Conservation (phyloP, 192 early-diverging fungal species). For the Coemansia sp. region DNA sequence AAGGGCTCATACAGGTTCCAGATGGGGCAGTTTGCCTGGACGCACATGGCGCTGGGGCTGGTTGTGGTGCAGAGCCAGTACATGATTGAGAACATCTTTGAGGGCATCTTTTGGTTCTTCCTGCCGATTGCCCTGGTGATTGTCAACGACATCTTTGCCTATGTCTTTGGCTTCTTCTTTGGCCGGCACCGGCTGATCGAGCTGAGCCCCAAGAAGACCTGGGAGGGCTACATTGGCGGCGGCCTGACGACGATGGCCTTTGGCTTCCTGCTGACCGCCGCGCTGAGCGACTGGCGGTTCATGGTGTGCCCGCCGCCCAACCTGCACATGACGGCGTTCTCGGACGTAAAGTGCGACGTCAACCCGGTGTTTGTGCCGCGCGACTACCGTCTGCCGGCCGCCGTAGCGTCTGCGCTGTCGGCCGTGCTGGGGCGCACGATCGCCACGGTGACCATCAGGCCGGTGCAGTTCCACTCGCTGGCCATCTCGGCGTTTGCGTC, state of each 20-base stretch:
- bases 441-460: constrained; percentile 65
- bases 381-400: constrained; percentile 44
- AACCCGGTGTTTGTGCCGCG: constrained; percentile 61
- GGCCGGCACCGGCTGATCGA: constrained; percentile 87
- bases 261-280: constrained; percentile 62
- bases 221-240: constrained; percentile 94
- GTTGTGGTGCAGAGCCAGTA: constrained; percentile 94
- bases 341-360: constrained; percentile 50
- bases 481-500: constrained; percentile 89
- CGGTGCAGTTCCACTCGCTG: constrained; percentile 85
- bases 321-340: constrained; percentile 54
- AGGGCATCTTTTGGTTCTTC: constrained; percentile 97
- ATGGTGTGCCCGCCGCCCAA: constrained; percentile 64
- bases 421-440: constrained; percentile 29
- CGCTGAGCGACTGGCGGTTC: constrained; percentile 60
- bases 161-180: constrained; percentile 94
- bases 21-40: constrained; percentile 95
- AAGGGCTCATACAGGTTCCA: constrained; percentile 94
- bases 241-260: constrained; percentile 82
- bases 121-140: constrained; percentile 86
- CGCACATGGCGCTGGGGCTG: constrained; percentile 91
- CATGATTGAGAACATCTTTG: constrained; percentile 97
- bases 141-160: constrained; percentile 94
- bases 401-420: constrained; percentile 15
- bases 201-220: constrained; percentile 97